phyloP scores from a whole-genome alignment of 148 eudicot species.

The Cornus controversa region DNA sequence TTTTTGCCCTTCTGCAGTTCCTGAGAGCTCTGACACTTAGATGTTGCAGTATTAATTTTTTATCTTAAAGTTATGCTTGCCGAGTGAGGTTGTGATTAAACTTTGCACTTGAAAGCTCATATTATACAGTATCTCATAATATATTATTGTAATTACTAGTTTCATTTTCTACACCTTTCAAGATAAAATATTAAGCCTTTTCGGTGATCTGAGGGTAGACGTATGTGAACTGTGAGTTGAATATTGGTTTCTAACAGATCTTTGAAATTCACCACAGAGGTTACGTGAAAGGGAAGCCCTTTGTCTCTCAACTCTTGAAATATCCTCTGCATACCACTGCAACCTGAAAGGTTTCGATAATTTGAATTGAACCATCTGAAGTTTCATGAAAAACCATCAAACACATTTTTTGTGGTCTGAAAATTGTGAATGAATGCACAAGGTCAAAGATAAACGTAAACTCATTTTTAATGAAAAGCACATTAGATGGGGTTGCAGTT shows the following conservation, averaged over 20 bases:
- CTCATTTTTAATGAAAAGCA: neutral
- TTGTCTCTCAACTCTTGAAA: too few relatives aligned
- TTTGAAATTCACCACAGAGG: neutral
- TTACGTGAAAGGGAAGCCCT: too few relatives aligned
- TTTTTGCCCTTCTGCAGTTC: neutral
- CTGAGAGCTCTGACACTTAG: neutral
- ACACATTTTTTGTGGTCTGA: too few relatives aligned
- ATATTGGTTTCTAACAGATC: too few relatives aligned
- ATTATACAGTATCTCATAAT: neutral
- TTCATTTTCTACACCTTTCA: too few relatives aligned
- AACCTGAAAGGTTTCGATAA: too few relatives aligned
- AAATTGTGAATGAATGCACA: neutral
- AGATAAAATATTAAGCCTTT: too few relatives aligned
- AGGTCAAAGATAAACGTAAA: neutral
- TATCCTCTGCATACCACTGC: too few relatives aligned
- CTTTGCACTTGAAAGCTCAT: neutral
- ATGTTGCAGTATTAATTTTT: too few relatives aligned
- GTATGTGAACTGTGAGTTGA: neutral
- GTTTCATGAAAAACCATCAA: too few relatives aligned
- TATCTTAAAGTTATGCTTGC: neutral
- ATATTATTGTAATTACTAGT: too few relatives aligned
- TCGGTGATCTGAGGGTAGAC: neutral
- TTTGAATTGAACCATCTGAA: too few relatives aligned
- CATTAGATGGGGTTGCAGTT: neutral
- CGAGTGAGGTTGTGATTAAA: neutral